Base-by-base conservation (phyloP, 306 rosid species). In the Cicer arietinum region DNA sequence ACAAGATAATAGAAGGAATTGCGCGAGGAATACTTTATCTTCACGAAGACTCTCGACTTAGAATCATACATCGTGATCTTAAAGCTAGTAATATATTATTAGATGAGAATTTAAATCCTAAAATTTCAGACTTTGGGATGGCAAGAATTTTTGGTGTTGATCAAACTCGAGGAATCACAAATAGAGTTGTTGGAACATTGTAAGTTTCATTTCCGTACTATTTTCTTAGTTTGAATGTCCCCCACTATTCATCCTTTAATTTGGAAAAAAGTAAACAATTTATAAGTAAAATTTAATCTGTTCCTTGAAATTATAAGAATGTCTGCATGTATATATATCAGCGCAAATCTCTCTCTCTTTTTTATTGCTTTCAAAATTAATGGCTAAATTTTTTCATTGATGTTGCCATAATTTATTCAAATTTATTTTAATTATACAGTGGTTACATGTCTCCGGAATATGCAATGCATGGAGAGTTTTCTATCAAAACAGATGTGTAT, bases 381-480 rank as follows among this genome's bases (percentile, higher is more conserved):
- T 10, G 16, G 12, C 10, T 8, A 22, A 35, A 68, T 7, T 8
- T 5, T 22, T 46, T 46, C 7, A 51, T 10, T 9, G 16, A 13
- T 51, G 22, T 8, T 37, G 8, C 8, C 67, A 62, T 8, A 62
- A 45, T 13, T 3, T 5, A 45, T 44, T 6, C 46, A 16, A 10
- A 37, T 14, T 74, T 50, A 42, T 64, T 8, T 0, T 63, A 10
- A 10, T 64, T 80, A 10, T 4, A 43, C 6, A 83, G 85, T 0
- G 87, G 89, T 53, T 86, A 86, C 35, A 86, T 86, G 87, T 10
- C 87, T 65, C 84, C 80, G 0, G 80, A 86, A 10, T 86, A 86
- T 58, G 87, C 81, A 7, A 80, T 80, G 81, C 69, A 64, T 7
- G 85, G 85, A 14, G 14, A 63, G 1, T 70, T 80, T 4, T 86